phyloP scores from a whole-genome alignment of 2,329 filamentous ascomycete genomes.

The Hypoxylon sp. region DNA sequence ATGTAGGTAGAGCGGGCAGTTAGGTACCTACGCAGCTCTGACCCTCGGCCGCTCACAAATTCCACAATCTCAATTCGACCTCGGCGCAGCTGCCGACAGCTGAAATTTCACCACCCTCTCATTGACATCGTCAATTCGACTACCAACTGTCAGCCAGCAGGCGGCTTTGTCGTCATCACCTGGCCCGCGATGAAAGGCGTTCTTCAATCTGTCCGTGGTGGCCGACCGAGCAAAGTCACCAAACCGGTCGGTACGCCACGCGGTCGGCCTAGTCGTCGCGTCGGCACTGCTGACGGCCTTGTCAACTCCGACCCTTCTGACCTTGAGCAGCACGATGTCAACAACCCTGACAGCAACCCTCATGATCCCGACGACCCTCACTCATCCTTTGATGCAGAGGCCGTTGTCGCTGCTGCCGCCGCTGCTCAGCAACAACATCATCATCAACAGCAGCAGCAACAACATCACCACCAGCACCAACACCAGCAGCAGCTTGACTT shows the following conservation, averaged over 20 bases:
- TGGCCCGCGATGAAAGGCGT: slow-evolving; percentile 53
- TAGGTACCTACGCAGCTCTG: no score
- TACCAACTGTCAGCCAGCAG: slow-evolving; percentile 53
- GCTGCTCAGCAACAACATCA: slow-evolving; percentile 51
- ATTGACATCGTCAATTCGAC: slow-evolving; percentile 47
- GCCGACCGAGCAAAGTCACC: slow-evolving; percentile 59
- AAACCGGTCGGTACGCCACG: slow-evolving; percentile 53
- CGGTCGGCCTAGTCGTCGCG: slow-evolving; percentile 49
- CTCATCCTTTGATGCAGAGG: slow-evolving; percentile 46
- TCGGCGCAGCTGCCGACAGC: slow-evolving; percentile 51
- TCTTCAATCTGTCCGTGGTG: slow-evolving; percentile 55
- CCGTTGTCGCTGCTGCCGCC: slow-evolving; percentile 52
- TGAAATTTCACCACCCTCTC: slow-evolving; percentile 41
- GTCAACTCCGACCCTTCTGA: slow-evolving; percentile 52
- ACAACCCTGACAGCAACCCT: slow-evolving; percentile 41
- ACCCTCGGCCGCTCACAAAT: neutral
- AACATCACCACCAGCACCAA: slow-evolving; percentile 44
- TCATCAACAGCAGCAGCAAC: slow-evolving; percentile 51
- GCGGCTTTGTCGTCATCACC: slow-evolving; percentile 43
- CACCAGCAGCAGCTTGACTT: slow-evolving; percentile 50
- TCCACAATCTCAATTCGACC: neutral
- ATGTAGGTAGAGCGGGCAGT: no score
- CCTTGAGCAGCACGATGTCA: slow-evolving; percentile 47
- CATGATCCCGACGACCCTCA: slow-evolving; percentile 45
- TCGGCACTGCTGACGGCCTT: slow-evolving; percentile 49